Base-by-base conservation (phyloP, 169 alveolate genomes). In the Babesia caballi region DNA sequence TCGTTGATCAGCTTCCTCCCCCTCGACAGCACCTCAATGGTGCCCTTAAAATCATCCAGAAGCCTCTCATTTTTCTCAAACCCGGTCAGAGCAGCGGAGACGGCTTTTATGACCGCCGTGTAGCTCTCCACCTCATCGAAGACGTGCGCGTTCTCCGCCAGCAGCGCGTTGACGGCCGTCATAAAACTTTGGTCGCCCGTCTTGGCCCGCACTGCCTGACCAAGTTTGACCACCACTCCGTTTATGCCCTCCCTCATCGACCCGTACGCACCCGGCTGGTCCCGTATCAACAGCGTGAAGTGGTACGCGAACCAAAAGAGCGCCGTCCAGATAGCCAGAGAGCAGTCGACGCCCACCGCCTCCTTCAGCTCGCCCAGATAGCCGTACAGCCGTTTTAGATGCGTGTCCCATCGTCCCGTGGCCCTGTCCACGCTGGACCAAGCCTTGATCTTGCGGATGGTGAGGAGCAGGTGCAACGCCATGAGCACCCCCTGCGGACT, bases 261-360 rank as follows among this genome's bases (percentile, higher is more conserved):
- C 21, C 32, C 60, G 41, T 35, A 44, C 15, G 7, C 28, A 33
- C 14, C 17, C 6, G 73, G 73, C 5, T 63, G 19, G 25, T 63
- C 73, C 30, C 63, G 46, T 40, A 21, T n/a, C 21, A 47, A 11
- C 11, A 63, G 60, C 25, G 42, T 47, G 27, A 63, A 35, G 60
- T 63, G 73, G 73, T 63, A 63, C 40, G 60, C 58, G 44, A 63
- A 63, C 73, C 73, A 63, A 36, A 63, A 63, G 25, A 63, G n/a
- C 6, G 73, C 58, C 35, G 25, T 44, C 73, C 73, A 63, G 15
- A 63, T 49, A 11, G 44, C 61, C 12, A 41, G 19, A 11, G 73
- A 63, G 73, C 73, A 63, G 36, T 63, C 60, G 4, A 0, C 17
- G 15, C 60, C 73, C 2, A 44, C 49, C 27, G 15, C 30, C 21